A percentile compares a stretch with the other conserved stretches of the same genome.
These are phyloP conservation scores for Copromyces sp. DNA, from an alignment of 495 filamentous ascomycete genomes.

Conservation along the genomic window DNA sequence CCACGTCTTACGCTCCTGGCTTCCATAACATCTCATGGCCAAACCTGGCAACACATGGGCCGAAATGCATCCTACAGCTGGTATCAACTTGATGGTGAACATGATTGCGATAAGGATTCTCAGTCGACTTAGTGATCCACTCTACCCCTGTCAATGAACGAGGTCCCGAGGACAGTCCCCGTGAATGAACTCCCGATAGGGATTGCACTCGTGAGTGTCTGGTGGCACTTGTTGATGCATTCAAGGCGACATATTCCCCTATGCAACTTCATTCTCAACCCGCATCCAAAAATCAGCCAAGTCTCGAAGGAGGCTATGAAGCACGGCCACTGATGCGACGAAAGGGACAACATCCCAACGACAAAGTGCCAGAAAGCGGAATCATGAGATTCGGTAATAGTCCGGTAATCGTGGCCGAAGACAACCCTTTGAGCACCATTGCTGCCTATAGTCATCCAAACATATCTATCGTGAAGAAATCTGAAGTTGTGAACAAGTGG, in stretches of 20 bases:
- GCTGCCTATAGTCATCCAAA: background rate
- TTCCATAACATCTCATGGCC: background rate
- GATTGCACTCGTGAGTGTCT: background rate
- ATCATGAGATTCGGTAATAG: background rate
- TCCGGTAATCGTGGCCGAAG: background rate
- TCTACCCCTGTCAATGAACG: background rate
- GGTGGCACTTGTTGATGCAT: background rate
- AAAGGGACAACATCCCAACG: background rate
- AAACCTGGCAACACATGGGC: background rate
- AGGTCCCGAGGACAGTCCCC: background rate
- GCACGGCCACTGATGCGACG: background rate
- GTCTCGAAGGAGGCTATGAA: background rate
- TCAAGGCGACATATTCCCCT: background rate
- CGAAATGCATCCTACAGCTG: background rate
- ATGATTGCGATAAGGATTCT: background rate
- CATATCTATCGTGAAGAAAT: background rate
- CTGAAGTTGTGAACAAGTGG: background rate
- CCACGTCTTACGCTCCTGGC: background rate
- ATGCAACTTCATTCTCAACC: background rate
- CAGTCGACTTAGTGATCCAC: background rate
- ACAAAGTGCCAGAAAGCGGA: background rate
- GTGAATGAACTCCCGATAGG: background rate
- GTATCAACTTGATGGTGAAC: background rate
- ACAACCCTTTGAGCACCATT: background rate
- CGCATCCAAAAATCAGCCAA: background rate